A percentile compares a stretch with the other conserved stretches of the same genome.
Evolutionary conservation across 2,329 filamentous ascomycete genomes (phyloP).

Genomic region (Xylaria sp.): DNA sequence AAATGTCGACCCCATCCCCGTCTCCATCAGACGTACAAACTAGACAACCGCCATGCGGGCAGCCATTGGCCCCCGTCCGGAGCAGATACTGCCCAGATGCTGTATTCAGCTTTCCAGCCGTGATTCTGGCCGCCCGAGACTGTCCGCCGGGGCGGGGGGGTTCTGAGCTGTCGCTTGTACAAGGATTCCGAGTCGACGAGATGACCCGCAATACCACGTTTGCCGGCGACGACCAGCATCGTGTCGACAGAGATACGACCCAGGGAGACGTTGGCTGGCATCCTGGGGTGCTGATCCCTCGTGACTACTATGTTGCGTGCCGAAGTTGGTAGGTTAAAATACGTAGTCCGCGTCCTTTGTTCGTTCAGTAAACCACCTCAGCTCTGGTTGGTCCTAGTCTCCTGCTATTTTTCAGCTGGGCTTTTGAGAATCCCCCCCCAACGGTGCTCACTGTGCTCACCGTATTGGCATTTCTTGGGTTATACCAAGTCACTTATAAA

Average conservation of each 20-base stretch:
- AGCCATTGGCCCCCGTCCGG: constrained; percentile 37
- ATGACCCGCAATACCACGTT: constrained; percentile 34
- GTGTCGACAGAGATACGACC: constrained; percentile 27
- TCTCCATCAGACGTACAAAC: constrained; percentile 40
- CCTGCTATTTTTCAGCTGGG: constrained; percentile 43
- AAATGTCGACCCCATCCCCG: constrained; percentile 41
- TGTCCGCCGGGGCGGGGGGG: neutral
- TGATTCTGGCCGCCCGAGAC: constrained; percentile 7
- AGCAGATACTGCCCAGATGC: constrained; percentile 12
- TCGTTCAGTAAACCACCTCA: constrained; percentile 23
- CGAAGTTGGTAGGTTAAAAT: constrained; percentile 39
- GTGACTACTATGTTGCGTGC: constrained; percentile 28
- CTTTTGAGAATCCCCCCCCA: constrained; percentile 26
- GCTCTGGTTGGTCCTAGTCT: constrained; percentile 42
- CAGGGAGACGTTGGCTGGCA: constrained; percentile 22
- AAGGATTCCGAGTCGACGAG: constrained; percentile 26
- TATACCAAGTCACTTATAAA: constrained; percentile 39
- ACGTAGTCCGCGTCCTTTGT: constrained; percentile 28
- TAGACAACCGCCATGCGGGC: constrained; percentile 39
- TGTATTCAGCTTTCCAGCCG: constrained; percentile 26
- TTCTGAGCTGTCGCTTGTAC: constrained; percentile 22
- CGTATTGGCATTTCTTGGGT: constrained; percentile 16
- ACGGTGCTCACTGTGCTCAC: constrained; percentile 31
- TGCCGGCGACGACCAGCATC: constrained; percentile 26
- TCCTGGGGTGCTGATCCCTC: constrained; percentile 32